Base-by-base conservation (phyloP, 23 red algal species). In the Gracilariopsis chorda region DNA sequence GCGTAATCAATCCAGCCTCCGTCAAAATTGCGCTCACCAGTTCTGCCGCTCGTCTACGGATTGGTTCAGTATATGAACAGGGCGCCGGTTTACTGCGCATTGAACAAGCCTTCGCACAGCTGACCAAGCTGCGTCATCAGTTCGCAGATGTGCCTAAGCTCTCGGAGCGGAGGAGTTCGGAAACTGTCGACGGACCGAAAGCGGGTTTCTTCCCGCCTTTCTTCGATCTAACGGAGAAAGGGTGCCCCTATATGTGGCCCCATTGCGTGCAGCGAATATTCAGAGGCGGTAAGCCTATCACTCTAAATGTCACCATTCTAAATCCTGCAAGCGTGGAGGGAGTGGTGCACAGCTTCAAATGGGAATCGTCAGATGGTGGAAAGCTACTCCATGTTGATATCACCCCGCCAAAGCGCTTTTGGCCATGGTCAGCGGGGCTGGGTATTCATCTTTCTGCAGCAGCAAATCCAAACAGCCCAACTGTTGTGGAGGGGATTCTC, bases 21-120 rank as follows among this genome's bases (percentile, higher is more conserved):
- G 52, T 97, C 28, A 93, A 93, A 42, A 59, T 41, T 7, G 84
- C 70, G 2, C 77, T 96, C 67, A 75, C 57, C 25, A 51, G 51
- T 33, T 75, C 56, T n/a, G 83, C 83, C 46, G 52, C 68, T 7
- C 80, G 87, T 19, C 55, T 98, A 65, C 64, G 57, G 4, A 72
- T 58, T 39, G 80, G n/a, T 16, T 84, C 77, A 25, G 92, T 98
- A 56, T 98, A 98, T 67, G 95, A 98, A 40, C 95, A 98, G 64
- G 95, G 95, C 9, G 67, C 87, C 13, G 95, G 95, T 27, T 75
- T 98, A 46, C 72, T 98, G 17, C 83, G 93, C 41, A 92, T 98
- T 74, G 69, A 52, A 7, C 78, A 74, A 51, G 90, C 95, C 3
- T 84, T 72, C 44, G 64, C 82, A 6, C 79, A 69, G 36, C 48